Conservation (phyloP, 2,329 filamentous ascomycete genomes). For the Apiospora aurea region DNA sequence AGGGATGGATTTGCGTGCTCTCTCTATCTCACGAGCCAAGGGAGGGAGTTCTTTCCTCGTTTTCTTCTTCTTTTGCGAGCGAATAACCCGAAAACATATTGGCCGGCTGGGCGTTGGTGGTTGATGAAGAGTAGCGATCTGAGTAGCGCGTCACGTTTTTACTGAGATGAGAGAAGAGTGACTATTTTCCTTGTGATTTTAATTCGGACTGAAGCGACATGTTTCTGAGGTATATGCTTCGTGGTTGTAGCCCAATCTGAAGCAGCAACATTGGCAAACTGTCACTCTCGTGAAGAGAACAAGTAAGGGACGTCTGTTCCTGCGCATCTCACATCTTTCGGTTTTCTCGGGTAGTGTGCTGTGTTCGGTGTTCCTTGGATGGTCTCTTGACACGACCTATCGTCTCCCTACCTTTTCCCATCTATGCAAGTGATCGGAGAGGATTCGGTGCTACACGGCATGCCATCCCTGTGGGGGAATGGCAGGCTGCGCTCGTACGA, state of each 20-base stretch:
- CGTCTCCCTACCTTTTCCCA: too few species aligned
- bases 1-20: neutral
- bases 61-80: neutral
- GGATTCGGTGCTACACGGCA: too few species aligned
- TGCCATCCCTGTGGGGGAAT: too few species aligned
- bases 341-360: neutral
- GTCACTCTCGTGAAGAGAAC: neutral
- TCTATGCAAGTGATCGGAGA: too few species aligned
- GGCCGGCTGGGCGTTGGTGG: constrained; percentile 8
- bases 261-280: neutral
- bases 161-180: neutral
- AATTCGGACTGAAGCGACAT: neutral
- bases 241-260: neutral
- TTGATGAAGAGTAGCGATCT: neutral
- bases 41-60: neutral
- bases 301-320: neutral
- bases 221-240: neutral
- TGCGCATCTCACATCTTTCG: neutral
- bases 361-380: too few species aligned
- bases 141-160: neutral
- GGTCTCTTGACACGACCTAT: neutral
- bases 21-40: neutral
- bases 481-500: too few species aligned
- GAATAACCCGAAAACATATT: neutral
- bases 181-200: neutral